Base-by-base conservation (phyloP, 768 basidiomycete species). In the Lepiota brunneoincarnata region DNA sequence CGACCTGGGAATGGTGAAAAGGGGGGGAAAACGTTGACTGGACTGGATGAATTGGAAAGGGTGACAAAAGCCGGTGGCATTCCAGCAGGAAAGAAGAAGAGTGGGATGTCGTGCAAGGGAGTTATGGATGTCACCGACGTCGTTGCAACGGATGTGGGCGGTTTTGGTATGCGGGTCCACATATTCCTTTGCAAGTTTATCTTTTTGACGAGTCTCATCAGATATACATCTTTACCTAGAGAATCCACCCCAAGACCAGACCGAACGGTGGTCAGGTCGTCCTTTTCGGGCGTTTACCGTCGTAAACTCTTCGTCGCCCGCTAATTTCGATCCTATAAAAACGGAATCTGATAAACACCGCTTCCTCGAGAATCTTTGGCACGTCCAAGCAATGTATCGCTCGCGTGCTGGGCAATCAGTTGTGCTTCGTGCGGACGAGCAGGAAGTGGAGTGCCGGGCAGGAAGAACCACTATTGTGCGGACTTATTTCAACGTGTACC, bases 401-500 rank as follows among this genome's bases (percentile, higher is more conserved):
- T 81, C 91, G 1, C 81, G 82, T 48, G 69, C 77, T 6, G 88
- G 87, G 0, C 87, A 89, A 63, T 89, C 88, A 2, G 84, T 89
- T 15, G 82, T 87, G 9, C 71, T 92, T 12, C 76, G 78, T 57
- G 77, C 88, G 4, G 81, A 87, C 15, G 90, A 91, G 54, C 75
- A 78, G 57, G 89, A 92, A 65, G 87, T 95, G 2, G 88, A 93
- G 64, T 79, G 74, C 17, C 78, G 80, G 53, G 73, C 74, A 41
- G 84, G 86, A 10, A 80, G 76, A 57, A 70, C 75, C 24, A 89
- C 86, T 9, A 64, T 80, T 47, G 92, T 91, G 14, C 79, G 84
- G 54, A 86, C 91, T n/a, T 96, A 87, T 67, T 95, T 85, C 72
- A 94, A 95, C 62, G 80, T 96, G 15, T 96, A 94, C 66, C 85